Percentiles rank a stretch among this genome's conserved stretches.
Evolutionary conservation across 148 eudicot species (phyloP).

Genomic region (Drosera capensis): DNA sequence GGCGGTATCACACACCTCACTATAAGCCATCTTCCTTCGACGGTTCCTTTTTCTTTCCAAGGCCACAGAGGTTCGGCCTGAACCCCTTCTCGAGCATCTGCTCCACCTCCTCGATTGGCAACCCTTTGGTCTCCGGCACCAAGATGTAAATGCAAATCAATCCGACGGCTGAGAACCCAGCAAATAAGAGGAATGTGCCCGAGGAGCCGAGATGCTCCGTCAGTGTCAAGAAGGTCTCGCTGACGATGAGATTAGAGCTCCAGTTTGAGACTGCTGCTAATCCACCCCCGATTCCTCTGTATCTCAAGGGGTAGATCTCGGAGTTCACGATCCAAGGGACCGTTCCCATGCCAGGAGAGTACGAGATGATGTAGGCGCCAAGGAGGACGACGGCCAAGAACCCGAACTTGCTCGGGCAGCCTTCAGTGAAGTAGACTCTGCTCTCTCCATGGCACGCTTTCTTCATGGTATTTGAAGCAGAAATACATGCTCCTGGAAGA

Average conservation of each 20-base stretch:
- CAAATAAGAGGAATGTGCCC: conserved; percentile 58
- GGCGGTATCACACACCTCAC: too few relatives aligned
- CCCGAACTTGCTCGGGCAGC: conserved; percentile 75
- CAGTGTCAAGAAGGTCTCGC: conserved; percentile 54
- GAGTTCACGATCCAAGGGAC: conserved; percentile 87
- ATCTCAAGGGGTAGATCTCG: conserved; percentile 13
- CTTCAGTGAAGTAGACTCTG: conserved; percentile 55
- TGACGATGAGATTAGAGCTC: conserved; percentile 55
- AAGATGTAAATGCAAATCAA: conserved; percentile 42
- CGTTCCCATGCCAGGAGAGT: conserved; percentile 84
- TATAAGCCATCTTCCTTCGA: background rate
- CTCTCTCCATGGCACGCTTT: conserved; percentile 26
- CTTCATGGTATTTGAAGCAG: conserved; percentile 18
- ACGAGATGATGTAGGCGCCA: conserved; percentile 53
- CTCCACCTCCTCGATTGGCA: conserved; percentile 68
- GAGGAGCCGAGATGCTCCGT: conserved; percentile 45
- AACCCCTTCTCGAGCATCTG: conserved; percentile 57
- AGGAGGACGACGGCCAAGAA: conserved; percentile 41
- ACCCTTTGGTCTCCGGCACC: conserved; percentile 75
- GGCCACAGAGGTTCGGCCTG: background rate
- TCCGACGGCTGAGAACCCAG: conserved; percentile 28
- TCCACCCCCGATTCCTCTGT: conserved; percentile 66
- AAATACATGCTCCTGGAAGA: conserved; percentile 58
- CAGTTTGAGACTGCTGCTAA: conserved; percentile 61
- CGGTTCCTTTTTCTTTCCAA: background rate